Evolutionary conservation across 148 eudicot species (phyloP).

Genomic region (Heliamphora exappendiculata): DNA sequence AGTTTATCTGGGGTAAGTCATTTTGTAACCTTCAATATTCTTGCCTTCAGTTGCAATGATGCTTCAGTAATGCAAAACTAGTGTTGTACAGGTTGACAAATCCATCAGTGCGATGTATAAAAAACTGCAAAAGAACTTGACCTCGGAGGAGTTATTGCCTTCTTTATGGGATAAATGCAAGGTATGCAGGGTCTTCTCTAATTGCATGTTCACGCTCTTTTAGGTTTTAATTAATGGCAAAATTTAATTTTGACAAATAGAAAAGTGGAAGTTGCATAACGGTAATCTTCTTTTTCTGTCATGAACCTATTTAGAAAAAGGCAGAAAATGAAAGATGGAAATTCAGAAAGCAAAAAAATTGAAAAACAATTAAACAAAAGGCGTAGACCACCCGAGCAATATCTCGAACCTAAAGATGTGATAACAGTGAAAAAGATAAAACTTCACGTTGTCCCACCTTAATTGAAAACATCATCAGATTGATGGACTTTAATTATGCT

Average conservation of each 20-base stretch:
- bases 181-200: slow-evolving; percentile 32
- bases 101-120: slow-evolving; percentile 74
- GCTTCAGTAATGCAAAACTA: slow-evolving; percentile 1
- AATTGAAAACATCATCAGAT: background rate
- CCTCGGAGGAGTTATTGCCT: slow-evolving; percentile 85
- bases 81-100: slow-evolving; percentile 66
- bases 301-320: background rate
- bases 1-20: slow-evolving; percentile 82
- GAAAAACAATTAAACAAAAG: background rate
- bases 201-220: slow-evolving; percentile 6
- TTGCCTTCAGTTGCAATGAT: background rate
- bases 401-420: background rate
- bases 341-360: background rate
- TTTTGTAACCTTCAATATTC: background rate
- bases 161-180: slow-evolving; percentile 98
- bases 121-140: slow-evolving; percentile 75
- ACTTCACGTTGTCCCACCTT: background rate
- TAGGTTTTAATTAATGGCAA: background rate
- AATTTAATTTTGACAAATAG: too few relatives aligned
- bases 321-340: background rate
- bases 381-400: background rate
- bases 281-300: background rate
- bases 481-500: background rate
- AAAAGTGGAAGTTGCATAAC: background rate
- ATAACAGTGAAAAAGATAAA: background rate